Evolutionary conservation across 257 asterid genomes (phyloP).

Genomic region (Solanum etuberosum): DNA sequence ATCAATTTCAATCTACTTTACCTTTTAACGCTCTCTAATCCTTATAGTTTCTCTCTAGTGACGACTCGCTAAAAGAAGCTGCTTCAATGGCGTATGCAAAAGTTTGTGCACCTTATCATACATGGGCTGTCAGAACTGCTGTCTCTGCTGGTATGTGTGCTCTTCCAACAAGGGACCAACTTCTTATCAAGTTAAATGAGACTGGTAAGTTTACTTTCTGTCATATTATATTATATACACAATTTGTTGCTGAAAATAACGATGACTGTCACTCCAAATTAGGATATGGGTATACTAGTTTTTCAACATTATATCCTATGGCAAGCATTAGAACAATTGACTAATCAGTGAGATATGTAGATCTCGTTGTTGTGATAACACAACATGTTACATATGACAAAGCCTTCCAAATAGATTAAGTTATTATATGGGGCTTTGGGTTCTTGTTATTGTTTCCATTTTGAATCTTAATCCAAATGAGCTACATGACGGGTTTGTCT

Average conservation of each 20-base stretch:
- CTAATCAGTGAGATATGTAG: not conserved
- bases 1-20: not conserved
- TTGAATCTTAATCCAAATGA: not conserved
- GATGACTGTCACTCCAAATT: not conserved
- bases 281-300: not conserved
- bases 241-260: not conserved
- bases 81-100: conserved; percentile 71
- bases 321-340: not conserved
- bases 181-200: conserved; percentile 68
- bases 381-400: not conserved
- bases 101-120: conserved; percentile 88
- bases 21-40: not conserved
- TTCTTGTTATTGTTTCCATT: not conserved
- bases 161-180: conserved; percentile 83
- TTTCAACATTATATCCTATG: not conserved
- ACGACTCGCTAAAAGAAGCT: conserved; percentile 56
- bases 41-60: conserved; percentile 24
- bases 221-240: not conserved
- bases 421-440: not conserved
- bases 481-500: not conserved
- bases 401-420: not conserved
- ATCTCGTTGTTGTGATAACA: not conserved
- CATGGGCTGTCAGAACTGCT: conserved; percentile 93
- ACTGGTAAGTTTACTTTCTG: conserved; percentile 35
- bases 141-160: conserved; percentile 98